phyloP scores from a whole-genome alignment of 345 rosid genomes.

The Salix viminalis region DNA sequence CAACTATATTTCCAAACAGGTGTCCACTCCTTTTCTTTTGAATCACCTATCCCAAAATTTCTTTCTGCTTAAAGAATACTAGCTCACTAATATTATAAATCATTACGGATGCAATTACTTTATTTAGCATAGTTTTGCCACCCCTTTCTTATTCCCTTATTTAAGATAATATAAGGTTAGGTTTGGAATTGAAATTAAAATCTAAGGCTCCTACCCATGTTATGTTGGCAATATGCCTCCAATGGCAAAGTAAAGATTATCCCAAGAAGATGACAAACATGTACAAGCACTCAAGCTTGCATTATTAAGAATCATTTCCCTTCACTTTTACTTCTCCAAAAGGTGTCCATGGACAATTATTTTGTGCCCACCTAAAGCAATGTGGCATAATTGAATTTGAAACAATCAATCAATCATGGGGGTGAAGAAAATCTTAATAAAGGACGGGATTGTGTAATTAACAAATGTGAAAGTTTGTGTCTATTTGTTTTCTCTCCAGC shows the following conservation, averaged over 20 bases:
- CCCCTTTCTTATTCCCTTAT: not conserved
- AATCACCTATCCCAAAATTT: too few species aligned
- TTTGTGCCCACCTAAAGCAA: not conserved
- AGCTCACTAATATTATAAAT: too few species aligned
- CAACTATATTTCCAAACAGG: too few species aligned
- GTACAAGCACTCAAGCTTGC: too few species aligned
- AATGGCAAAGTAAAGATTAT: not conserved
- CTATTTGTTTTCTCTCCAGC: not conserved
- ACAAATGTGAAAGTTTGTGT: not conserved
- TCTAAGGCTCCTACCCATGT: not conserved
- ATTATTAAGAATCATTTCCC: not conserved
- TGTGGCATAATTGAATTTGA: not conserved
- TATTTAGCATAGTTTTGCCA: not conserved
- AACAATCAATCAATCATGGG: not conserved
- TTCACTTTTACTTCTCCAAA: not conserved
- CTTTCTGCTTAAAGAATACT: too few species aligned
- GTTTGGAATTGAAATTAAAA: not conserved
- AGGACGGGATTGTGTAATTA: not conserved
- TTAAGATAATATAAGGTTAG: not conserved
- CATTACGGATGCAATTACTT: not conserved
- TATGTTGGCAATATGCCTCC: slow-evolving; percentile 13
- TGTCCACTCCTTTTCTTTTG: too few species aligned
- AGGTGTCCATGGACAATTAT: not conserved
- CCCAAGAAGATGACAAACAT: not conserved
- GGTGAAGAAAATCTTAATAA: not conserved